Evolutionary conservation across 2,329 filamentous ascomycete genomes (phyloP), one percentile per base, ranked within the genome.

Genomic region (Xylariaceae sp.): DNA sequence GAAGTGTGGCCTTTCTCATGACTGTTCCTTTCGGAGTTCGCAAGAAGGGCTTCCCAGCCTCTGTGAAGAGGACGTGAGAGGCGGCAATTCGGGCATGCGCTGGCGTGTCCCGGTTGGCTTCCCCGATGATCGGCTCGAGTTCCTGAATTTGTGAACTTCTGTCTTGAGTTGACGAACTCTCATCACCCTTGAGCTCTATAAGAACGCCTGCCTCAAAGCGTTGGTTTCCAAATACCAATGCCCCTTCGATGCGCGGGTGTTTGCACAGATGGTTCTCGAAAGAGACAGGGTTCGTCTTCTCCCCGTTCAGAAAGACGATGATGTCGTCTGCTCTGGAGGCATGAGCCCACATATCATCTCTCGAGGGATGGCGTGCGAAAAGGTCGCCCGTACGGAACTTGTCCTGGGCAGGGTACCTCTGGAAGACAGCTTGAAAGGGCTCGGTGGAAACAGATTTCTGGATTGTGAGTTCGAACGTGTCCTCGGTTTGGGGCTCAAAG

Each of bases 231-330:
- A 39, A 36, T 10, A 39, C 29, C 5, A 39, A 19, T 3, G 37
- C 37, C 5, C 37, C 37, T 25, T 27, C 23, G 7, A 39, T 29
- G 13, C 36, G 33, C 6, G 30, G 29, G 30, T 36, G 24, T 11
- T 33, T 28, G 24, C 35, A 26, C 19, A 37, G 9, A 15, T 36
- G 36, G 3, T 27, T 33, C 23, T 38, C 39, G 21, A 33, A 30
- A 8, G 35, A 36, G 13, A 38, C 28, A n/a, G 33, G 35, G 15
- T 38, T 40, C n/a, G 35, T 37, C 12, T 37, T 40, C 21, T 40
- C 38, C 15, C 35, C 38, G 21, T 40, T 37, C 29, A 40, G 35
- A 18, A 40, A 37, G 11, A 40, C 34, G 17, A 40, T 37, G 9
- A 40, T 40, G 19, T 40, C 38, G 22, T 40, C 34, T 8, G 38